A percentile compares a stretch with the other conserved stretches of the same genome.
These are phyloP conservation scores for Didymella sp. DNA, from an alignment of 2,329 filamentous ascomycete genomes.

Conservation along the genomic window DNA sequence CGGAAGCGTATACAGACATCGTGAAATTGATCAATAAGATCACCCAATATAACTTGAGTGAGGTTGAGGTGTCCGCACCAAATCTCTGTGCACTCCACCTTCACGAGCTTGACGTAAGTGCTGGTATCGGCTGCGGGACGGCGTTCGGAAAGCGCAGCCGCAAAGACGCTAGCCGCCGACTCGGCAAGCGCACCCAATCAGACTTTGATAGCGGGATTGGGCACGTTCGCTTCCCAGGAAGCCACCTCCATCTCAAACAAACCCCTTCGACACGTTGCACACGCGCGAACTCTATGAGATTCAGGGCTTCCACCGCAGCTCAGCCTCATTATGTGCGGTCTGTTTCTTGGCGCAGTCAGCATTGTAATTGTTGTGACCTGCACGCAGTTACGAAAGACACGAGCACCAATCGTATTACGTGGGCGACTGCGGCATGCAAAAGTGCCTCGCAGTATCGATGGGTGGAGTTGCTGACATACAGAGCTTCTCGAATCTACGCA, in stretches of 20 bases:
- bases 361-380: background rate
- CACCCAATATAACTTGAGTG: constrained; percentile 1
- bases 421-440: background rate
- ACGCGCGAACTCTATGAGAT: background rate
- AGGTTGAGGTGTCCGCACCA: constrained; percentile 6
- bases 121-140: constrained; percentile 10
- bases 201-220: constrained; percentile 1
- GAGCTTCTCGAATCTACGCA: background rate
- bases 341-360: constrained; percentile 1
- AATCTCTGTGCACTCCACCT: constrained; percentile 14
- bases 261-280: constrained; percentile 1
- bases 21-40: constrained; percentile 2
- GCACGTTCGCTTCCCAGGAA: constrained; percentile 5
- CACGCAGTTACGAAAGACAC: background rate
- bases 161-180: constrained; percentile 6
- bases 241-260: constrained; percentile 5
- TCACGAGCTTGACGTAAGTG: constrained; percentile 12
- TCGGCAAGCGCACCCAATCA: constrained; percentile 4
- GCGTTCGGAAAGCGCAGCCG: constrained; percentile 9
- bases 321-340: background rate
- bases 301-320: background rate
- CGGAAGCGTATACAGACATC: constrained; percentile 46
- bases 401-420: background rate
- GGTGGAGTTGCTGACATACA: background rate
- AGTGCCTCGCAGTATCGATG: background rate